Conservation (phyloP, 164 flowering plant species). For the Tetrastigma voinierianum region DNA sequence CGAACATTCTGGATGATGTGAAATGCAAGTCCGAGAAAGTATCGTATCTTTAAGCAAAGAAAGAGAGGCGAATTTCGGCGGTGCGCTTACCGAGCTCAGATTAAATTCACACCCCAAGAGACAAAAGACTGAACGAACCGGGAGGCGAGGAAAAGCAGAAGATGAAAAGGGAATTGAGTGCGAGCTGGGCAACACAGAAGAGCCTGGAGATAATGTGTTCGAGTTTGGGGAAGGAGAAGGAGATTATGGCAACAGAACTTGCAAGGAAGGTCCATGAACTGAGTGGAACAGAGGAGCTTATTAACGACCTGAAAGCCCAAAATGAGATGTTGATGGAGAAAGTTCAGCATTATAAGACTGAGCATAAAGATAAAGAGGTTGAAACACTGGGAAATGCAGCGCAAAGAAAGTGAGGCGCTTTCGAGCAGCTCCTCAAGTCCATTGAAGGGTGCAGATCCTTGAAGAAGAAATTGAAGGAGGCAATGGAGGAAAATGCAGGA, state of each 20-base stretch:
- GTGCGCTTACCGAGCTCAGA: slow-evolving; percentile 54
- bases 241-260: slow-evolving; percentile 75
- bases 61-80: slow-evolving; percentile 44
- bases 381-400: slow-evolving; percentile 19
- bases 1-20: slow-evolving; percentile 59
- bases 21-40: slow-evolving; percentile 45
- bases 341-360: slow-evolving; percentile 36
- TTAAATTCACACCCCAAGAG: slow-evolving; percentile 21
- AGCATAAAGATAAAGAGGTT: slow-evolving; percentile 33
- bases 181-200: slow-evolving; percentile 54
- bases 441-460: slow-evolving; percentile 61
- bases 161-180: slow-evolving; percentile 46
- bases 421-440: slow-evolving; percentile 75
- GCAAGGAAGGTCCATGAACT: slow-evolving; percentile 60
- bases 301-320: slow-evolving; percentile 63
- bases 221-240: slow-evolving; percentile 84
- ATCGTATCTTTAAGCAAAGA: slow-evolving; percentile 31
- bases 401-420: slow-evolving; percentile 53
- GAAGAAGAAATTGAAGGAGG: slow-evolving; percentile 55
- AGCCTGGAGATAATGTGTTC: slow-evolving; percentile 79
- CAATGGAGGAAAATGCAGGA: slow-evolving; percentile 41
- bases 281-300: slow-evolving; percentile 61
- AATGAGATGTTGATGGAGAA: slow-evolving; percentile 57
- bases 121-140: slow-evolving; percentile 22
- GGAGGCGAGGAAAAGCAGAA: slow-evolving; percentile 43